Percentiles rank a stretch among this genome's conserved stretches.
phyloP scores from a whole-genome alignment of 139 green algal species.

The Chlamydomonas sp. region DNA sequence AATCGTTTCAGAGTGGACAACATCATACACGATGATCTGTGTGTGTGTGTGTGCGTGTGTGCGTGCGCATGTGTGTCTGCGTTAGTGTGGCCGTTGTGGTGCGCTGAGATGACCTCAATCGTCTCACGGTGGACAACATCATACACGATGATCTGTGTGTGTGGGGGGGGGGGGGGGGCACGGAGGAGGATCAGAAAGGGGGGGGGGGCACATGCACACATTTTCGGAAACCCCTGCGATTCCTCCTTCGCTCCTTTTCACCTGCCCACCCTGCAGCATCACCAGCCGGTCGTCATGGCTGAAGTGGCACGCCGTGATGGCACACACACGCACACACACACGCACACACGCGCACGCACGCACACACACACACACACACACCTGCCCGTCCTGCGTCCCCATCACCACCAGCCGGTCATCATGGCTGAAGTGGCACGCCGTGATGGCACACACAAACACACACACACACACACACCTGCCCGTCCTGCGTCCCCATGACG shows the following conservation, averaged over 20 bases:
- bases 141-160: slow-evolving; percentile 28
- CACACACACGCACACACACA: slow-evolving; percentile 1
- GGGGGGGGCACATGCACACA: too few species aligned
- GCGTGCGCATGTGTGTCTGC: neutral
- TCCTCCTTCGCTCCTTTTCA: too few species aligned
- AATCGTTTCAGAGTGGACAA: slow-evolving; percentile 30
- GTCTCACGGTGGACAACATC: slow-evolving; percentile 32
- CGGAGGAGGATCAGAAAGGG: too few species aligned
- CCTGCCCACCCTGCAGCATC: too few species aligned
- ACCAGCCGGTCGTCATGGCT: neutral
- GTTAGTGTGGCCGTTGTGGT: slow-evolving; percentile 28
- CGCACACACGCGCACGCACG: neutral
- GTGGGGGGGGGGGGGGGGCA: neutral
- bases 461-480: neutral
- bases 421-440: too few species aligned
- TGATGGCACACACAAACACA: slow-evolving; percentile 6
- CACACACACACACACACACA: neutral
- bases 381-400: too few species aligned
- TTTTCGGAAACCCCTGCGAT: too few species aligned
- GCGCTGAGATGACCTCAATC: slow-evolving; percentile 29
- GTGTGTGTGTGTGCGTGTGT: neutral
- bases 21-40: too few species aligned
- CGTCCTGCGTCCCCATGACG: slow-evolving; percentile 36
- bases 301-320: too few species aligned
- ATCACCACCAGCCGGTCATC: neutral